Evolutionary conservation across 1,284 basidiomycete species (phyloP).

Genomic region (Volvariella volvacea): DNA sequence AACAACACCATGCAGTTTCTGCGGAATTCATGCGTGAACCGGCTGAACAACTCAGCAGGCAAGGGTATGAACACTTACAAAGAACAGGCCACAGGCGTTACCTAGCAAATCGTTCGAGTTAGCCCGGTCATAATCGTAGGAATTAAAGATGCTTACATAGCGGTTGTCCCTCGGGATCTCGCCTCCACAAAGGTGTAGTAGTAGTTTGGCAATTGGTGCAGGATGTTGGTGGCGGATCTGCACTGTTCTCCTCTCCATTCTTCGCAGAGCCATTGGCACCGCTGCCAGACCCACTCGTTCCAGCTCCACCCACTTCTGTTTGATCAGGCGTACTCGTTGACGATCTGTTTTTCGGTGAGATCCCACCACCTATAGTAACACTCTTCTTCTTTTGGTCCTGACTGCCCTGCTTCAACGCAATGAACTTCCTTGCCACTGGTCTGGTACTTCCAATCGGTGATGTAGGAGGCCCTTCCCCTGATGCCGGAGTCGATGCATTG

Average conservation of each 20-base stretch:
- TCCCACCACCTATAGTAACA: slow-evolving; percentile 21
- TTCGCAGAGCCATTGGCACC: slow-evolving; percentile 11
- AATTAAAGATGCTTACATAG: slow-evolving; percentile 54
- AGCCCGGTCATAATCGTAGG: slow-evolving; percentile 11
- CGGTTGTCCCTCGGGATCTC: slow-evolving; percentile 93
- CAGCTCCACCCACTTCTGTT: slow-evolving; percentile 17
- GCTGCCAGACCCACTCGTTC: slow-evolving; percentile 13
- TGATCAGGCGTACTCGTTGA: slow-evolving; percentile 52
- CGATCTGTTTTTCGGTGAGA: slow-evolving; percentile 32
- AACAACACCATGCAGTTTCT: slow-evolving; percentile 95
- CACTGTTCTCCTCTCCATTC: slow-evolving; percentile 50
- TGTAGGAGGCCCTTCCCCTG: slow-evolving; percentile 40
- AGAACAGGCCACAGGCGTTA: slow-evolving; percentile 88
- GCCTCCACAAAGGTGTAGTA: slow-evolving; percentile 91
- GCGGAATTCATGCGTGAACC: slow-evolving; percentile 12
- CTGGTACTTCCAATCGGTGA: slow-evolving; percentile 19
- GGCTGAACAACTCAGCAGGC: slow-evolving; percentile 5
- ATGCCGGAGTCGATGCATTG: slow-evolving; percentile 64
- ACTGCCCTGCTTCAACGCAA: slow-evolving; percentile 48
- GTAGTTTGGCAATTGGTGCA: slow-evolving; percentile 96
- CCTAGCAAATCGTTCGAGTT: slow-evolving; percentile 28
- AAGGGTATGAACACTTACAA: slow-evolving; percentile 47
- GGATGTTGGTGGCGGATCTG: slow-evolving; percentile 69
- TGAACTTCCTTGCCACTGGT: slow-evolving; percentile 42
- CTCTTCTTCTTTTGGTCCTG: slow-evolving; percentile 57